phyloP scores from a whole-genome alignment of 176 grass and related monocot species.

The Pontederia paniculata region DNA sequence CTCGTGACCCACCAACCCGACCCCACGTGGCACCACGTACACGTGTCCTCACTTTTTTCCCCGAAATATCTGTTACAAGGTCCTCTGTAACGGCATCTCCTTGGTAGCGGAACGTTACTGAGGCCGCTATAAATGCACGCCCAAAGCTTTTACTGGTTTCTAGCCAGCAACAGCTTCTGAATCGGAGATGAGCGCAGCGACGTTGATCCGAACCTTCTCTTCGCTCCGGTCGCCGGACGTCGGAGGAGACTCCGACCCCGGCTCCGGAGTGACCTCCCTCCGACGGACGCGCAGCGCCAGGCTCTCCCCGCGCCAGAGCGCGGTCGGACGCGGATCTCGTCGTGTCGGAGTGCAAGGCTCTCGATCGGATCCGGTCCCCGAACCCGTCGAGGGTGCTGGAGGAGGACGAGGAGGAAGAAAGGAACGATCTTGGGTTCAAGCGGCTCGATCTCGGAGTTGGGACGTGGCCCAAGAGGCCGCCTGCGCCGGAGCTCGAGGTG shows the following conservation, averaged over 20 bases:
- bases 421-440: neutral
- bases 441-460: neutral
- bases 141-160: too few relatives aligned
- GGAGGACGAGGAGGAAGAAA: neutral
- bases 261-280: neutral
- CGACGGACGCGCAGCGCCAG: conserved; percentile 1
- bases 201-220: conserved; percentile 30
- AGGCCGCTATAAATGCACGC: too few relatives aligned
- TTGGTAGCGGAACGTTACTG: too few relatives aligned
- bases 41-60: too few relatives aligned
- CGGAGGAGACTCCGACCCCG: neutral
- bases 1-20: too few relatives aligned
- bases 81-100: too few relatives aligned
- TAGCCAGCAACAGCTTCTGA: too few relatives aligned
- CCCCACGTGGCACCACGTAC: too few relatives aligned
- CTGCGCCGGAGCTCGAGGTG: neutral
- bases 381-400: conserved; percentile 5
- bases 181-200: conserved; percentile 28
- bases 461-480: neutral
- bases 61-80: too few relatives aligned
- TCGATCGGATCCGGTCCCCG: neutral
- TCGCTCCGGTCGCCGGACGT: neutral
- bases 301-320: conserved; percentile 1
- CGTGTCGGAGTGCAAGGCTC: neutral
- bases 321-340: conserved; percentile 45